Conservation (phyloP, 192 early-diverging fungal species). For the Podochytrium sp. region DNA sequence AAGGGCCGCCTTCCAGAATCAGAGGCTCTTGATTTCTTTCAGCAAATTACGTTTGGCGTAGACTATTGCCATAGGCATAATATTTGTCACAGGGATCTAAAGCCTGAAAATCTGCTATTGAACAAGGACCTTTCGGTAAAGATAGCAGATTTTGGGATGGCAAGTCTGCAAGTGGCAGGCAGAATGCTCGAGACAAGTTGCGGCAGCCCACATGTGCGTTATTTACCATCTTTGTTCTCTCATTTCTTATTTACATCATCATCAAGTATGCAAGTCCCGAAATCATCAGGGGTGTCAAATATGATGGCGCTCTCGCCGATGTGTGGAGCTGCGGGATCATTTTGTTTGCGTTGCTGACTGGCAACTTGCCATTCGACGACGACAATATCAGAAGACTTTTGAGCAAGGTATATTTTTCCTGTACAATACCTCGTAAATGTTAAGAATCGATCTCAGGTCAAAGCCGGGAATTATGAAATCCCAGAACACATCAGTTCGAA, state of each 20-base stretch:
- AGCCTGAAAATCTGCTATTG: slow-evolving; percentile 77
- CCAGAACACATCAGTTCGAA: slow-evolving; percentile 81
- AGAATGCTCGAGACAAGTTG: slow-evolving; percentile 68
- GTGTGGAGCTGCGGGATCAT: slow-evolving; percentile 82
- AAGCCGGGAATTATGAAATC: slow-evolving; percentile 63
- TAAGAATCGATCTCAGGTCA: slow-evolving; percentile 57
- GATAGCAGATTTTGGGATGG: slow-evolving; percentile 97
- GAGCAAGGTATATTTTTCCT: slow-evolving; percentile 53
- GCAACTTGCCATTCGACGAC: slow-evolving; percentile 77
- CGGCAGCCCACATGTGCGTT: slow-evolving; percentile 74
- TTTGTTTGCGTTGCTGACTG: slow-evolving; percentile 70
- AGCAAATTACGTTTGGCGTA: slow-evolving; percentile 93
- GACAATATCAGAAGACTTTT: slow-evolving; percentile 69
- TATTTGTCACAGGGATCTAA: slow-evolving; percentile 74
- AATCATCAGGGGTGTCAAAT: slow-evolving; percentile 69
- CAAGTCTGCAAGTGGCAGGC: slow-evolving; percentile 60
- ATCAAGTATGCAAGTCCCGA: slow-evolving; percentile 79
- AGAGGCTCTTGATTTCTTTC: slow-evolving; percentile 90
- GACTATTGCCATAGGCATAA: slow-evolving; percentile 94
- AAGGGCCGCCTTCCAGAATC: slow-evolving; percentile 74
- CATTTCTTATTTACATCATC: too few species aligned
- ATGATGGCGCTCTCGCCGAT: slow-evolving; percentile 69
- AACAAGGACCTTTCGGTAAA: slow-evolving; percentile 93
- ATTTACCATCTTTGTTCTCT: too few species aligned
- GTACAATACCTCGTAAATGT: too few species aligned